These are phyloP conservation scores for Backusella psychrophila DNA, from an alignment of 192 early-diverging fungal species.

Conservation along the genomic window DNA sequence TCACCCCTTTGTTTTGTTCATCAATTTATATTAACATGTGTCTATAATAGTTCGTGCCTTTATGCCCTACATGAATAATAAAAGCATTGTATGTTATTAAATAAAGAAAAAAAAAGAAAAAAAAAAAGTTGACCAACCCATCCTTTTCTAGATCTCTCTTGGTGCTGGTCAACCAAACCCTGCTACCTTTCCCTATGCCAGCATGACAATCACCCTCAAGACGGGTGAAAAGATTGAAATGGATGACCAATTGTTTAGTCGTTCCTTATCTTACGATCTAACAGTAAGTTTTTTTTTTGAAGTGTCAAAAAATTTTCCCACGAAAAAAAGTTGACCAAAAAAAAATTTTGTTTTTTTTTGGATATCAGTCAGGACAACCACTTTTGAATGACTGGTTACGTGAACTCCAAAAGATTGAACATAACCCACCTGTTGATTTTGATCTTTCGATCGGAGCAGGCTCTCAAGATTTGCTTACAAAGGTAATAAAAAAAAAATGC, in stretches of 20 bases:
- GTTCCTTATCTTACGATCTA: slow-evolving; percentile 61
- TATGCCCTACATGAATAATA: slow-evolving; percentile 28
- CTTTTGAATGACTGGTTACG: slow-evolving; percentile 45
- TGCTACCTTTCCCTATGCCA: slow-evolving; percentile 61
- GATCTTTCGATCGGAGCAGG: slow-evolving; percentile 45
- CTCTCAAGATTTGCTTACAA: slow-evolving; percentile 53
- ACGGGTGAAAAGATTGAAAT: slow-evolving; percentile 57
- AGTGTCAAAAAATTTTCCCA: background rate
- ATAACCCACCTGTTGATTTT: slow-evolving; percentile 44
- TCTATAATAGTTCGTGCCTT: slow-evolving; percentile 27
- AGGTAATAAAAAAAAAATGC: slow-evolving; percentile 9
- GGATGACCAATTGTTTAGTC: slow-evolving; percentile 47
- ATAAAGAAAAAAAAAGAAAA: background rate
- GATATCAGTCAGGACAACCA: slow-evolving; percentile 44
- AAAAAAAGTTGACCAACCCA: background rate
- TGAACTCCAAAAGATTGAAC: slow-evolving; percentile 43
- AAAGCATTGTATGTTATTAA: slow-evolving; percentile 10
- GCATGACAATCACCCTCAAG: slow-evolving; percentile 54
- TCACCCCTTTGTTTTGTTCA: background rate
- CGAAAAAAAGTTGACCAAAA: background rate
- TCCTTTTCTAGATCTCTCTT: slow-evolving; percentile 53
- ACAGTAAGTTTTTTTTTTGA: slow-evolving; percentile 37
- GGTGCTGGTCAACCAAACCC: slow-evolving; percentile 72
- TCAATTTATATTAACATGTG: background rate
- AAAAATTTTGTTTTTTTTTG: background rate